Percentiles rank a stretch among this genome's conserved stretches.
Evolutionary conservation across 768 basidiomycete species (phyloP).

Genomic region (Pisolithus orientalis): DNA sequence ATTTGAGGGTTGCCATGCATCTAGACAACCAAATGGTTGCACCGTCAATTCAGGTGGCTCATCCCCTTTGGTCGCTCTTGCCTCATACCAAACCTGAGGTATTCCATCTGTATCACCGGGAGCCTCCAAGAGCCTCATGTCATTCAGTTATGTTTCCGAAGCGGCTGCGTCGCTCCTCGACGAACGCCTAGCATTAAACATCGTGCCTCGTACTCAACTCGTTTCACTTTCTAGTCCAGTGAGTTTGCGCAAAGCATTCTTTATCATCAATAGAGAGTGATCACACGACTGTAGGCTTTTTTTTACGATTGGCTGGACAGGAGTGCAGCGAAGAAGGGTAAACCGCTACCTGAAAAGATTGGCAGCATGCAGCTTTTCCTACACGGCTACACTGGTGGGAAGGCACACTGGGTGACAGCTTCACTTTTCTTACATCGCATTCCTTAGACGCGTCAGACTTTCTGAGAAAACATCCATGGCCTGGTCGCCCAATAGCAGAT

Average conservation of each 20-base stretch:
- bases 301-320: constrained; percentile 92
- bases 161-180: constrained; percentile 85
- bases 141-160: constrained; percentile 74
- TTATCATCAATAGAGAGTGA: constrained; percentile 1
- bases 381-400: constrained; percentile 68
- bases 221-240: constrained; percentile 76
- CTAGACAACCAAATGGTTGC: constrained; percentile 85
- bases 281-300: constrained; percentile 52
- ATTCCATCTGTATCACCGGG: constrained; percentile 1
- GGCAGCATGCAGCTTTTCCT: constrained; percentile 89
- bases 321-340: constrained; percentile 75
- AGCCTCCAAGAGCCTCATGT: not conserved
- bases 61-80: constrained; percentile 88
- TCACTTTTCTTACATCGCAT: not conserved
- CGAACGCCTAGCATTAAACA: constrained; percentile 61
- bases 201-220: constrained; percentile 82
- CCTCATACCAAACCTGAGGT: constrained; percentile 87
- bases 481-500: constrained; percentile 75
- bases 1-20: not conserved
- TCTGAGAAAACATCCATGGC: constrained; percentile 81
- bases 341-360: constrained; percentile 79
- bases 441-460: constrained; percentile 78
- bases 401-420: not conserved
- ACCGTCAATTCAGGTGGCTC: constrained; percentile 83
- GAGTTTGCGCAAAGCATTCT: constrained; percentile 4